These are phyloP conservation scores for Imleria badia DNA, from an alignment of 768 basidiomycete species.

Conservation along the genomic window DNA sequence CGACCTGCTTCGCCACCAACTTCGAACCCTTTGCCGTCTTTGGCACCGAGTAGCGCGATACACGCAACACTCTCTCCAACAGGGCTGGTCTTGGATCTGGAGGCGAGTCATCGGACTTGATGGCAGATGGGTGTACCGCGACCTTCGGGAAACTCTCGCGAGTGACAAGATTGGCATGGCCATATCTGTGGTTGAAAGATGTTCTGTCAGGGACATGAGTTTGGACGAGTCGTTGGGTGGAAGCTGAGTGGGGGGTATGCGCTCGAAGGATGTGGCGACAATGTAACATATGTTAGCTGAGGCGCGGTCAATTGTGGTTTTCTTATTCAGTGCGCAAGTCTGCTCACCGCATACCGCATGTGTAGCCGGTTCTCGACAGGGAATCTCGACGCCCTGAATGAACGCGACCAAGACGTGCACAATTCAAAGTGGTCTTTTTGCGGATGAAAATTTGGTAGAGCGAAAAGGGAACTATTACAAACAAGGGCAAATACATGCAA, in stretches of 20 bases:
- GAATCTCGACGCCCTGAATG: slow-evolving; percentile 27
- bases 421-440: background rate
- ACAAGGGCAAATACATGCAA: slow-evolving; percentile 25
- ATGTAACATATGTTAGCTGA: slow-evolving; percentile 75
- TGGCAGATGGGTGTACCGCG: background rate
- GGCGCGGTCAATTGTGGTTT: background rate
- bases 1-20: slow-evolving; percentile 8
- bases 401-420: slow-evolving; percentile 25
- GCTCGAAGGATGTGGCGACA: slow-evolving; percentile 59
- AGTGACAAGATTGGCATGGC: slow-evolving; percentile 13
- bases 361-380: slow-evolving; percentile 27
- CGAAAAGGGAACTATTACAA: slow-evolving; percentile 10
- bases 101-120: background rate
- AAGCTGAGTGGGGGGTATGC: slow-evolving; percentile 36
- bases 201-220: slow-evolving; percentile 18
- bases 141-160: slow-evolving; percentile 14
- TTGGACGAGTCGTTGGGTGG: slow-evolving; percentile 22
- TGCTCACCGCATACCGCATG: slow-evolving; percentile 60
- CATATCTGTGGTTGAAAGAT: slow-evolving; percentile 5
- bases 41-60: slow-evolving; percentile 30
- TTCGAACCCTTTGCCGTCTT: slow-evolving; percentile 12
- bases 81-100: slow-evolving; percentile 13
- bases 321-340: background rate
- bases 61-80: slow-evolving; percentile 26
- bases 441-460: slow-evolving; percentile 29